Percentiles rank a stretch among this genome's conserved stretches.
Conservation (phyloP, 2,329 filamentous ascomycete species). For the Penicillium olsonii region DNA sequence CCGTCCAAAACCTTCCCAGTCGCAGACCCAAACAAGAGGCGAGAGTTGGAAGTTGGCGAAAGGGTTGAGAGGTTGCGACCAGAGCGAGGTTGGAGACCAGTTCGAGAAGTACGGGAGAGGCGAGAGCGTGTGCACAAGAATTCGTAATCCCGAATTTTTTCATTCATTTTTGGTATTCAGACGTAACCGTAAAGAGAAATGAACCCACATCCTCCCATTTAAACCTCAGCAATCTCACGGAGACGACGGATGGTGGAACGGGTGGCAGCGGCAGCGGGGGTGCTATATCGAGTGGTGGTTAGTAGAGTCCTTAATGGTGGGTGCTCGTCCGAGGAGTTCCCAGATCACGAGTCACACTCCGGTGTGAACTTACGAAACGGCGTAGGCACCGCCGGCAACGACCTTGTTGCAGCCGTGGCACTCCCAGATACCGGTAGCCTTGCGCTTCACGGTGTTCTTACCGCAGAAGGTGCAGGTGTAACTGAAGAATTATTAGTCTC, state of each 20-base stretch:
- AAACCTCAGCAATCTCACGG: conserved; percentile 93
- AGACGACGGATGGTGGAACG: conserved; percentile 95
- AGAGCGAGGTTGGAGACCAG: not conserved
- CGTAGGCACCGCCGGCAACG: conserved; percentile 90
- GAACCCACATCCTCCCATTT: conserved; percentile 38
- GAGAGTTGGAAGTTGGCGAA: not conserved
- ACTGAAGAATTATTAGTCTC: not conserved
- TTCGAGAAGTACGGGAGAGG: conserved; percentile 23
- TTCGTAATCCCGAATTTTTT: conserved; percentile 32
- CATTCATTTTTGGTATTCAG: conserved; percentile 42
- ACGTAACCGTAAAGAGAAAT: conserved; percentile 38
- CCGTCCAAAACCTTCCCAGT: not conserved
- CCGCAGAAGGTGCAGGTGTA: conserved; percentile 89
- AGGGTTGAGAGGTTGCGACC: conserved; percentile 1
- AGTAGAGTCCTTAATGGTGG: conserved; percentile 3
- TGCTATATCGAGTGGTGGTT: conserved; percentile 54
- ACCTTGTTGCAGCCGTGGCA: conserved; percentile 96
- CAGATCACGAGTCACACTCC: conserved; percentile 1
- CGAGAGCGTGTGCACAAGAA: conserved; percentile 26
- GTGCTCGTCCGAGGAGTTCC: not conserved
- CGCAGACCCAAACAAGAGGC: not conserved
- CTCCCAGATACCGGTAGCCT: conserved; percentile 93
- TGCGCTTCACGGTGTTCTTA: conserved; percentile 89
- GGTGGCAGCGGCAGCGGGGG: conserved; percentile 89
- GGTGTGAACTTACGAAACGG: conserved; percentile 78